Percentiles rank a stretch among this genome's conserved stretches.
These are phyloP conservation scores for Candida sithepensis DNA, from an alignment of 805 yeast species.

Conservation along the genomic window DNA sequence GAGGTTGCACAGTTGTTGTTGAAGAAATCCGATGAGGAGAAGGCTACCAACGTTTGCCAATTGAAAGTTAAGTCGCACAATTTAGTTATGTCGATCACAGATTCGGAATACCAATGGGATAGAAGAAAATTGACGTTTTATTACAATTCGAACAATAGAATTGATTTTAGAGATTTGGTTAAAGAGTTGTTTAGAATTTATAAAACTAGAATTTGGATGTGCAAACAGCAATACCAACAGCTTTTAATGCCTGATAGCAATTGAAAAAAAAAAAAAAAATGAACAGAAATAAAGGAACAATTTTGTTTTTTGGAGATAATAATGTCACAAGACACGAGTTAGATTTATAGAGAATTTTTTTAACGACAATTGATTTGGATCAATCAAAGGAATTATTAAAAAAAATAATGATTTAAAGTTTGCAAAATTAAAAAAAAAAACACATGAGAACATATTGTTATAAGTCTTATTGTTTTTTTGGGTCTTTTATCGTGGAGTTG, in stretches of 20 bases:
- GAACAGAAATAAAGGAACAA: neutral
- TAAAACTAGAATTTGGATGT: conserved; percentile 87
- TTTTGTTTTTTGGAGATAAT: neutral
- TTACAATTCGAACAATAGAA: conserved; percentile 57
- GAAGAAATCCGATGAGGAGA: conserved; percentile 66
- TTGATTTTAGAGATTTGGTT: conserved; percentile 75
- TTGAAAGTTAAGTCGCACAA: conserved; percentile 50
- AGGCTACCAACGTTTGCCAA: conserved; percentile 60
- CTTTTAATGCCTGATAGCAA: neutral
- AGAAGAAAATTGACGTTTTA: conserved; percentile 76
- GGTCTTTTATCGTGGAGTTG: too few species aligned
- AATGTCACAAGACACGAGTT: neutral
- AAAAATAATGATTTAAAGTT: neutral
- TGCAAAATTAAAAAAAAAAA: neutral
- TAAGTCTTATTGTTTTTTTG: too few species aligned
- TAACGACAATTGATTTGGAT: neutral
- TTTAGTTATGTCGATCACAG: conserved; percentile 57
- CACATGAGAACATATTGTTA: too few species aligned
- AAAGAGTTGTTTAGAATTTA: conserved; percentile 70
- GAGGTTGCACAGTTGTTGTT: conserved; percentile 57
- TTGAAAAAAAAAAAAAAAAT: neutral
- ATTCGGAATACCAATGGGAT: conserved; percentile 85
- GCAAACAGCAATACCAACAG: conserved; percentile 32
- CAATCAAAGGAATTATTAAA: neutral
- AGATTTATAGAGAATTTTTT: neutral